These are phyloP conservation scores for Triticum timopheevii DNA, from an alignment of 176 grass and related monocot genomes.

Conservation along the genomic window DNA sequence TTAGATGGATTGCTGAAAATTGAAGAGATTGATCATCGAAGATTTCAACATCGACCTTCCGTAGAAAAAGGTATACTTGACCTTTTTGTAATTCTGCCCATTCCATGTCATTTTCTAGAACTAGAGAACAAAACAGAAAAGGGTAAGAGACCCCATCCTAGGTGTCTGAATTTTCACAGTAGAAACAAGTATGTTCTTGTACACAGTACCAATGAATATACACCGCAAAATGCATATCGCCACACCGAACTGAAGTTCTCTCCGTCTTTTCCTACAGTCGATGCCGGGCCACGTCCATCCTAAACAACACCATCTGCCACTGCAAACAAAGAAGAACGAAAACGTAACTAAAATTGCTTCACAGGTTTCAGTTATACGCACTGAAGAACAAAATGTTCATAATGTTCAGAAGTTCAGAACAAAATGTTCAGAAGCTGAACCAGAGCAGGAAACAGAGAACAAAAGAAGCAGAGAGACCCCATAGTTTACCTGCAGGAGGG, in stretches of 20 bases:
- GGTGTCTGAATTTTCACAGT: slow-evolving; percentile 15
- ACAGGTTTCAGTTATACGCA: neutral
- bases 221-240: neutral
- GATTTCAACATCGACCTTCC: no score
- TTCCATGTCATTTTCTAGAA: neutral
- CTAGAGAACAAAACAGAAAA: neutral
- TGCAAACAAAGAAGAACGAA: slow-evolving; percentile 2
- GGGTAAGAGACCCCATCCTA: neutral
- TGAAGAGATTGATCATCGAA: no score
- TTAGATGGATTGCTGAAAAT: no score
- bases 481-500: slow-evolving; percentile 13
- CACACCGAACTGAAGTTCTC: neutral
- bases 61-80: no score
- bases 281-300: neutral
- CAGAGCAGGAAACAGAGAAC: neutral
- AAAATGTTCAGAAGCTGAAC: slow-evolving; percentile 5
- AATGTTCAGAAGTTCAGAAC: neutral
- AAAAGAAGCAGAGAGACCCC: neutral
- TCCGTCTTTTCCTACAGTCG: neutral
- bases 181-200: slow-evolving; percentile 8
- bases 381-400: no score
- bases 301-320: slow-evolving; percentile 7
- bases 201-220: neutral
- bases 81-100: neutral
- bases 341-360: neutral